Evolutionary conservation across 371 early-diverging fungal species (phyloP).

Genomic region (Mortierella sp.): DNA sequence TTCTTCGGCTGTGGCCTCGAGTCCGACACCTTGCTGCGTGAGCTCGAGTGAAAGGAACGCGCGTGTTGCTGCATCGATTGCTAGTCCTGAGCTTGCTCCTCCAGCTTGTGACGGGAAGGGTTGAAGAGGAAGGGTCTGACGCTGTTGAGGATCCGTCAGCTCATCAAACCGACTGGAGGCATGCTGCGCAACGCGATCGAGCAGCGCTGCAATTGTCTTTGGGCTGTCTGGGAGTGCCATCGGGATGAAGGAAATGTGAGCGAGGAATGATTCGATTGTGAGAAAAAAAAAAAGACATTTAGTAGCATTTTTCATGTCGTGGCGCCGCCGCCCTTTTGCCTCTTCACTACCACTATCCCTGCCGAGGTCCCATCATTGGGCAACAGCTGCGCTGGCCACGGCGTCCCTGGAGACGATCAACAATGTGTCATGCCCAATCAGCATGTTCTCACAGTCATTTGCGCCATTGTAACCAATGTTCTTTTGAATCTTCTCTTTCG

Average conservation of each 20-base stretch:
- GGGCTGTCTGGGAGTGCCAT: slow-evolving; percentile 23
- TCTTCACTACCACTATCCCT: too few relatives aligned
- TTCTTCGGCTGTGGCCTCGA: slow-evolving; percentile 21
- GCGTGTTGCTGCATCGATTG: slow-evolving; percentile 6
- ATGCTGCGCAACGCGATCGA: slow-evolving; percentile 12
- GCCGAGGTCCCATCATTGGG: too few relatives aligned
- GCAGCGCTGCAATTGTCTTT: neutral
- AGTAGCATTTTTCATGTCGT: neutral
- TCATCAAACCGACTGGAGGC: slow-evolving; percentile 5
- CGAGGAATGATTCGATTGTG: too few relatives aligned
- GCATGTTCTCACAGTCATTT: neutral
- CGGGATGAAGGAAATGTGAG: neutral
- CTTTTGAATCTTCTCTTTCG: slow-evolving; percentile 16
- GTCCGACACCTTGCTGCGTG: slow-evolving; percentile 10
- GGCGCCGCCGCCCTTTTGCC: too few relatives aligned
- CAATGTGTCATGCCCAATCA: too few relatives aligned
- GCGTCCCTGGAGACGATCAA: too few relatives aligned
- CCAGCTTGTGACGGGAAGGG: slow-evolving; percentile 17
- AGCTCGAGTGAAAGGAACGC: slow-evolving; percentile 10
- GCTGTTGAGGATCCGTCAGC: slow-evolving; percentile 1
- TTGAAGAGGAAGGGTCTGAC: slow-evolving; percentile 14
- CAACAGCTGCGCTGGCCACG: too few relatives aligned
- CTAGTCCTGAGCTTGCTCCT: neutral
- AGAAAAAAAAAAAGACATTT: neutral
- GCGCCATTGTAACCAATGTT: neutral